phyloP scores from a whole-genome alignment of 2,329 filamentous ascomycete genomes.

The Escovopsis sp. region DNA sequence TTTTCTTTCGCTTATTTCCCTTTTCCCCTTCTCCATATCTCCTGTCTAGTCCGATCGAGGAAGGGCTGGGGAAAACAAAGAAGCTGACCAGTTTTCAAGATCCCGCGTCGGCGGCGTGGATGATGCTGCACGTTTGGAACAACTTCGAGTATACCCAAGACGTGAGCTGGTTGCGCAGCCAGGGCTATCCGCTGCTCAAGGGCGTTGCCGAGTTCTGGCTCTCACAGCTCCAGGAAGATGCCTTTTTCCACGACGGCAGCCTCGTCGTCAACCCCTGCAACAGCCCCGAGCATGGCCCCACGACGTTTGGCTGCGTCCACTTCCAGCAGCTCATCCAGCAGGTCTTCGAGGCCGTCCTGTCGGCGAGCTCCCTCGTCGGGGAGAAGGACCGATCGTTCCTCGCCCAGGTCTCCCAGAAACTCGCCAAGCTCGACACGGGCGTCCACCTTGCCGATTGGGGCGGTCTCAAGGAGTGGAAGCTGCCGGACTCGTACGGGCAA shows the following conservation, averaged over 20 bases:
- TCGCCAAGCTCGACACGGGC: constrained; percentile 14
- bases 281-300: constrained; percentile 39
- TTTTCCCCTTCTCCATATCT: no score
- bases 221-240: constrained; percentile 33
- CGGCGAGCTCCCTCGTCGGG: constrained; percentile 8
- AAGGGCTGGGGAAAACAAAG: no score
- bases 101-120: constrained; percentile 37
- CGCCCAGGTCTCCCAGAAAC: constrained; percentile 14
- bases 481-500: constrained; percentile 15
- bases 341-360: constrained; percentile 23
- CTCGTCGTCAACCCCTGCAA: constrained; percentile 43
- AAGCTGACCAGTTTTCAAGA: constrained; percentile 11
- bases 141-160: constrained; percentile 38
- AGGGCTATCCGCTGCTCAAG: constrained; percentile 38
- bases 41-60: not conserved
- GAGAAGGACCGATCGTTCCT: constrained; percentile 17
- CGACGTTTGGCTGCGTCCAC: constrained; percentile 38
- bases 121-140: constrained; percentile 45
- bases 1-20: no score
- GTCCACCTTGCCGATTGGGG: constrained; percentile 16
- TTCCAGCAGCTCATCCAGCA: constrained; percentile 36
- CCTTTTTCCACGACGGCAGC: constrained; percentile 31
- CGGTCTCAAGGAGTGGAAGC: constrained; percentile 20
- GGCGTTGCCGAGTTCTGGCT: constrained; percentile 41
- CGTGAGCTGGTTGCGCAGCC: constrained; percentile 26